A percentile compares a stretch with the other conserved stretches of the same genome.
Conservation (phyloP, 345 rosid genomes). For the Corymbia maculata region DNA sequence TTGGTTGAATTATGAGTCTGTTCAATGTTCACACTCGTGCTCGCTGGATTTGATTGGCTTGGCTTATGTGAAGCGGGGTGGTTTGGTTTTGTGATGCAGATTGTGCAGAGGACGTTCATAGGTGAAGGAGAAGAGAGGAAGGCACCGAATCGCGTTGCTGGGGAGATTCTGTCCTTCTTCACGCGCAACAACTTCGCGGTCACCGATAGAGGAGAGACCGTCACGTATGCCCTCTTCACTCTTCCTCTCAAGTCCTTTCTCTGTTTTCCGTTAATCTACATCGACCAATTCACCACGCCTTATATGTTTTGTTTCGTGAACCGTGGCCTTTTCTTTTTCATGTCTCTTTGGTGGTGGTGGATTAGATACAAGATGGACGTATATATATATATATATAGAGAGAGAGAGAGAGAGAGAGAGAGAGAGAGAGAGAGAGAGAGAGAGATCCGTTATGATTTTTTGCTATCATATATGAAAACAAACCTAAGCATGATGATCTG, state of each 20-base stretch:
- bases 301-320: background rate
- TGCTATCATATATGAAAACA: background rate
- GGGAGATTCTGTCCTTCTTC: conserved; percentile 84
- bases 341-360: background rate
- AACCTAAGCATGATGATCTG: background rate
- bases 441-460: background rate
- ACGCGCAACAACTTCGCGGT: conserved; percentile 73
- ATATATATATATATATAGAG: too few relatives aligned
- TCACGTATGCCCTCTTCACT: conserved; percentile 46
- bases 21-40: background rate
- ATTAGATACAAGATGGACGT: background rate
- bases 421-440: background rate
- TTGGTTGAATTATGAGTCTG: background rate
- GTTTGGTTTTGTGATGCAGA: conserved; percentile 24
- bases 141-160: conserved; percentile 67
- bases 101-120: conserved; percentile 70
- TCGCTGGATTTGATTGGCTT: background rate
- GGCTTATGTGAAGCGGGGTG: background rate
- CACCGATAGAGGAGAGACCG: conserved; percentile 79
- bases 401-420: background rate
- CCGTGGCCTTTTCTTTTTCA: background rate
- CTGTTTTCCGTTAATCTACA: background rate
- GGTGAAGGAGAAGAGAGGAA: conserved; percentile 47
- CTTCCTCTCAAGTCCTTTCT: background rate
- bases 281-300: background rate